Percentiles rank a stretch among this genome's conserved stretches.
Evolutionary conservation across 1,284 basidiomycete species (phyloP).

Genomic region (Boletus smithii): DNA sequence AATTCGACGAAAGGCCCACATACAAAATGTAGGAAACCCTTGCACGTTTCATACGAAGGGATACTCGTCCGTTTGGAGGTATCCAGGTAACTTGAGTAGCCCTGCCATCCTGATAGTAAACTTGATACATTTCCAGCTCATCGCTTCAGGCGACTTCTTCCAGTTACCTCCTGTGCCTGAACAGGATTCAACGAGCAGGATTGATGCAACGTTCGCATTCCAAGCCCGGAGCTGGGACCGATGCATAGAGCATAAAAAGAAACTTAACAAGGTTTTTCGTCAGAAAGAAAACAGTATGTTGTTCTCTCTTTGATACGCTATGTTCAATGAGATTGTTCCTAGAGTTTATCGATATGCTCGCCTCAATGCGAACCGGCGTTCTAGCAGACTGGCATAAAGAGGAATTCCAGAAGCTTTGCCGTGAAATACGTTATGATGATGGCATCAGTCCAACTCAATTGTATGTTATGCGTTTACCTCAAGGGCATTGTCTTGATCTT

Average conservation of each 20-base stretch:
- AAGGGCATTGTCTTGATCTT: not conserved
- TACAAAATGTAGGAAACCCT: constrained; percentile 36
- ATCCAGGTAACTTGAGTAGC: constrained; percentile 51
- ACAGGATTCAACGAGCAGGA: constrained; percentile 29
- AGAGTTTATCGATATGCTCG: constrained; percentile 71
- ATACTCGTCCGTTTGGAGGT: constrained; percentile 61
- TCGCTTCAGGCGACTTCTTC: constrained; percentile 78
- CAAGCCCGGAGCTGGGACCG: constrained; percentile 61
- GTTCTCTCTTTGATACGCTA: not conserved
- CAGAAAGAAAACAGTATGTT: constrained; percentile 44
- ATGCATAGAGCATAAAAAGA: constrained; percentile 40
- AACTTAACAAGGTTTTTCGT: constrained; percentile 43
- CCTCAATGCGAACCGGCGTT: constrained; percentile 64
- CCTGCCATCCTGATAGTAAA: not conserved
- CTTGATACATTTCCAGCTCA: constrained; percentile 44
- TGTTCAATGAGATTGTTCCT: not conserved
- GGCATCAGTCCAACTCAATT: constrained; percentile 63
- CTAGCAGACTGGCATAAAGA: constrained; percentile 35
- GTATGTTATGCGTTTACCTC: constrained; percentile 31
- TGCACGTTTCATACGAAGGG: constrained; percentile 48
- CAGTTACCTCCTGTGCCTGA: constrained; percentile 75
- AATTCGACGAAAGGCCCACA: not conserved
- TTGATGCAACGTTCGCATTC: constrained; percentile 55
- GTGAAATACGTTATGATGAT: constrained; percentile 46
- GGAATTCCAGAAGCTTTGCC: constrained; percentile 46